Evolutionary conservation across 805 yeast genomes (phyloP), one percentile per base, ranked within the genome.

Genomic region (Monosporozyma unispora): DNA sequence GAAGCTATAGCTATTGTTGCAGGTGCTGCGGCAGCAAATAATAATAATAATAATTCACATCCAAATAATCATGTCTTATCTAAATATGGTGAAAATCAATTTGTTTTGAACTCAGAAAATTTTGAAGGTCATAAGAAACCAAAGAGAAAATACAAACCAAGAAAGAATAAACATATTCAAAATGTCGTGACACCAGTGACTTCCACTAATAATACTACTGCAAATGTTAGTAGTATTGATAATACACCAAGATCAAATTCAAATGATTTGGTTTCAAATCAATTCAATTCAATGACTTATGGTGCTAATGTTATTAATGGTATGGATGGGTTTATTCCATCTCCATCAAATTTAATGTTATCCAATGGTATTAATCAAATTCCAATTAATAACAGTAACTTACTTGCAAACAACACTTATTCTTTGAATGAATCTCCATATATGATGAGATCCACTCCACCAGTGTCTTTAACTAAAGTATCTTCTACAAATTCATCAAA

Each of bases 1-100:
- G 70, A 66, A 38, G 63, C 67, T 11, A 65, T 64, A 60, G 65
- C 62, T 2, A 64, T 62, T 14, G 64, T 65, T 12, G 68, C 65
- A 5, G 61, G 58, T 37, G 52, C 58, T 38, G 55, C 27, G 8
- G 27, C n/a, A n/a, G n/a, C n/a, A n/a, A n/a, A 11, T 10, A 28
- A 10, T 10, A 28, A 28, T 28, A 28, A 12, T 31, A 31, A 31
- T 31, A 31, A 31, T 12, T 3, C 33, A 12, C 35, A 31, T 14
- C 3, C 35, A 14, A 54, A 58, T 21, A 50, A 55, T 12, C 59
- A 58, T 37, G 54, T 63, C 3, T 42, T 61, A 33, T 55, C 60
- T 21, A 63, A 57, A 43, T 57, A 47, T 46, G 62, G 59, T 33
- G 60, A 63, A 35, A 55, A 64, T 51, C 57, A 58, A 46, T 54